Conservation (phyloP, 2,329 filamentous ascomycete species). For the Beauveria australis region DNA sequence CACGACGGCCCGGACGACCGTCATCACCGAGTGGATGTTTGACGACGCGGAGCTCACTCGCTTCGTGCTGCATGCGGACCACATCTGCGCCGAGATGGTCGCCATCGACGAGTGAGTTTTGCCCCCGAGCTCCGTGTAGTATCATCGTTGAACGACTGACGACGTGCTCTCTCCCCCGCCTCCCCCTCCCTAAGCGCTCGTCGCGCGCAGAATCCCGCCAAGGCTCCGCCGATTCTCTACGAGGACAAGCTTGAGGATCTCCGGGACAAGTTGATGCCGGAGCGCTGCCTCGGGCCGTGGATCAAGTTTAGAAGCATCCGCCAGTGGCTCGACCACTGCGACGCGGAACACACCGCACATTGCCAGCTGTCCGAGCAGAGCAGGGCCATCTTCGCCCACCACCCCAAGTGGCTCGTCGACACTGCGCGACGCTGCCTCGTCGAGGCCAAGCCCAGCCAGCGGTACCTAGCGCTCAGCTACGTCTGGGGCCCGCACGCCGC, state of each 20-base stretch:
- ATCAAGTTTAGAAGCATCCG: not conserved
- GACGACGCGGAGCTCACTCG: not conserved
- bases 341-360: not conserved
- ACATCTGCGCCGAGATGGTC: not conserved
- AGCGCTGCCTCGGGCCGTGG: conserved; percentile 8
- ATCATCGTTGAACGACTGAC: not conserved
- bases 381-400: conserved; percentile 1
- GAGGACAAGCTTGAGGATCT: conserved; percentile 10
- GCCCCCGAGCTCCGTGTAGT: no score
- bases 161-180: not conserved
- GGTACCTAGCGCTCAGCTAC: conserved; percentile 17
- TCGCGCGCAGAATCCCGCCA: not conserved
- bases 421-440: conserved; percentile 2
- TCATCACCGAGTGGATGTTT: conserved; percentile 4
- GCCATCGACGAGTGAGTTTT: not conserved
- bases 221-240: conserved; percentile 3
- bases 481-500: conserved; percentile 13
- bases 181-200: not conserved
- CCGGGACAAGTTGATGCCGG: conserved; percentile 6
- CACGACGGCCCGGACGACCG: not conserved
- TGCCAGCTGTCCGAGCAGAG: not conserved
- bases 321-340: conserved; percentile 10
- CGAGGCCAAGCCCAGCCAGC: not conserved
- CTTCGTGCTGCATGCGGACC: not conserved
- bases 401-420: conserved; percentile 5